phyloP scores from a whole-genome alignment of 352 stramenopile species.

The Phytophthora multivora region DNA sequence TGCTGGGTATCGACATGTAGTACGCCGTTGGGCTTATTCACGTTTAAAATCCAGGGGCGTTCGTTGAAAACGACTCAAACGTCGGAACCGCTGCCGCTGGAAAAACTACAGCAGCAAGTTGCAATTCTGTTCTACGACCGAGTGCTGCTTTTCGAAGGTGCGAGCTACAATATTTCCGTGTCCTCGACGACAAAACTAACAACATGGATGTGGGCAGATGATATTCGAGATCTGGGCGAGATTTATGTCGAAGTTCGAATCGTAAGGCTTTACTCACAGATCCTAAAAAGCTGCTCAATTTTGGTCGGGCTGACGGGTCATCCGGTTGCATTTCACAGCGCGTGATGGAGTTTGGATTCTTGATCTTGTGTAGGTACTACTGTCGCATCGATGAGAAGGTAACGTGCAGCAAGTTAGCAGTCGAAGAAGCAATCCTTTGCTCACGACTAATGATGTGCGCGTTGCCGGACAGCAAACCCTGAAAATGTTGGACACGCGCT shows the following conservation, averaged over 20 bases:
- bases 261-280: constrained; percentile 27
- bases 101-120: constrained; percentile 57
- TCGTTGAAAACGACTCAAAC: constrained; percentile 12
- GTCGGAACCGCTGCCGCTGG: constrained; percentile 48
- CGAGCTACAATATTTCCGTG: not conserved
- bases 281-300: not conserved
- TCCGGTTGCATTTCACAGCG: constrained; percentile 30
- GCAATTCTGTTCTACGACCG: constrained; percentile 65
- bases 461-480: constrained; percentile 34
- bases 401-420: not conserved
- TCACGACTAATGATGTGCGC: not conserved
- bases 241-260: constrained; percentile 66
- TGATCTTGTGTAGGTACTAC: constrained; percentile 69
- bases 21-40: not conserved
- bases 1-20: not conserved
- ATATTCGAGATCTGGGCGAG: constrained; percentile 66
- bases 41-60: constrained; percentile 3
- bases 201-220: constrained; percentile 37
- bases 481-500: constrained; percentile 56
- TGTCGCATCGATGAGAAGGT: constrained; percentile 69
- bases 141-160: constrained; percentile 70
- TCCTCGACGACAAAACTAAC: not conserved
- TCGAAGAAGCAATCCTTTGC: not conserved
- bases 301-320: not conserved
- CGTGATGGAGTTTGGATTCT: constrained; percentile 72